Percentiles rank a stretch among this genome's conserved stretches.
Evolutionary conservation across 345 rosid species (phyloP).

Genomic region (Ceriops tagal): DNA sequence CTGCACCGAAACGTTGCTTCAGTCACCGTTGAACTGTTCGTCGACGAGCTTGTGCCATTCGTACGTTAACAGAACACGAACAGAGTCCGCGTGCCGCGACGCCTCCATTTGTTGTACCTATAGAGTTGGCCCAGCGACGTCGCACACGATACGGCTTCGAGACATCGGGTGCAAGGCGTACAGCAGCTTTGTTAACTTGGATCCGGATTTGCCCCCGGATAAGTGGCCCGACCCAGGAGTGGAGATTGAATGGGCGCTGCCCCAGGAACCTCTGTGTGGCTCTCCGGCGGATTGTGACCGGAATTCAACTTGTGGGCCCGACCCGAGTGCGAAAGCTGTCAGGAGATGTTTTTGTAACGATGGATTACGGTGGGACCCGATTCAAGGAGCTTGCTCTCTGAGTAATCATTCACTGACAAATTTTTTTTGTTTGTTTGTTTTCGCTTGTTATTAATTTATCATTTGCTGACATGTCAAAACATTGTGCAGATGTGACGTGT

Average conservation of each 20-base stretch:
- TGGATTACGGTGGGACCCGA: slow-evolving; percentile 35
- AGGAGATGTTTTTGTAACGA: slow-evolving; percentile 38
- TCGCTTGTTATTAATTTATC: neutral
- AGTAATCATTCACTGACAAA: slow-evolving; percentile 12
- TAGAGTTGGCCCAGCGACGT: slow-evolving; percentile 31
- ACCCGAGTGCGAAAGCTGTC: slow-evolving; percentile 2
- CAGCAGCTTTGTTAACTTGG: slow-evolving; percentile 41
- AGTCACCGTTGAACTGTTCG: slow-evolving; percentile 40
- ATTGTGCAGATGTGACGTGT: slow-evolving; percentile 34
- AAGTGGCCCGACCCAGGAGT: slow-evolving; percentile 45
- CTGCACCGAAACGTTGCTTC: slow-evolving; percentile 28
- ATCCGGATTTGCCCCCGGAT: slow-evolving; percentile 22
- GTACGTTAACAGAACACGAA: slow-evolving; percentile 21
- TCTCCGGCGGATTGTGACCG: slow-evolving; percentile 40
- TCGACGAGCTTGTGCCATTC: slow-evolving; percentile 37
- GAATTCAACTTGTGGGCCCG: slow-evolving; percentile 37
- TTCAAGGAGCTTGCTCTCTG: slow-evolving; percentile 26
- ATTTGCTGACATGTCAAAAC: neutral
- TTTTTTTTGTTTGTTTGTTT: neutral
- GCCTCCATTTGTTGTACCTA: slow-evolving; percentile 38
- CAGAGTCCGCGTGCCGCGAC: slow-evolving; percentile 18
- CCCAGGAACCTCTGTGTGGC: slow-evolving; percentile 35
- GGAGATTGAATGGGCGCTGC: slow-evolving; percentile 44
- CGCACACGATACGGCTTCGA: slow-evolving; percentile 36
- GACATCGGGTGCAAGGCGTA: slow-evolving; percentile 42